Percentiles rank a stretch among this genome's conserved stretches.
Evolutionary conservation across 768 basidiomycete genomes (phyloP).

Genomic region (Kwoniella bestiolae): DNA sequence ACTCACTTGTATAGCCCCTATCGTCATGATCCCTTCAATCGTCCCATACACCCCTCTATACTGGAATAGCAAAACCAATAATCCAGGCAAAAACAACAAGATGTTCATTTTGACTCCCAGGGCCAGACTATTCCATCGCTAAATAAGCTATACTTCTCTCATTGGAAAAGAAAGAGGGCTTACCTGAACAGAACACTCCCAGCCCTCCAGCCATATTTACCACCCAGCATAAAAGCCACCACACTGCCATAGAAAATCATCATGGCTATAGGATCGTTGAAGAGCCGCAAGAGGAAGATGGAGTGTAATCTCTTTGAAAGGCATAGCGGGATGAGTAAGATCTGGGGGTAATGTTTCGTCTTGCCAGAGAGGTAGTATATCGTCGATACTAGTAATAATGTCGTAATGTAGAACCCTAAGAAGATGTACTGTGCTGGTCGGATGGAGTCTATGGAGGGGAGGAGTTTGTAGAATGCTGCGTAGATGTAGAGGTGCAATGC

Average conservation of each 20-base stretch:
- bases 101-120: constrained; percentile 95
- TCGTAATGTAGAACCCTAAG: constrained; percentile 70
- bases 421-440: constrained; percentile 77
- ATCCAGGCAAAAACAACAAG: constrained; percentile 84
- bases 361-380: constrained; percentile 64
- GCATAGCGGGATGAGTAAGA: constrained; percentile 63
- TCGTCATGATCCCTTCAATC: constrained; percentile 32
- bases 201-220: constrained; percentile 60
- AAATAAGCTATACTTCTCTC: not conserved
- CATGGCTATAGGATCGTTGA: constrained; percentile 83
- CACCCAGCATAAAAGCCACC: constrained; percentile 67
- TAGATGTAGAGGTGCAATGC: constrained; percentile 90
- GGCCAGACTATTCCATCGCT: constrained; percentile 64
- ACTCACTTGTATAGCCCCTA: constrained; percentile 49
- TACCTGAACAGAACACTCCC: constrained; percentile 70
- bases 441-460: constrained; percentile 63
- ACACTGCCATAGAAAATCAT: constrained; percentile 66
- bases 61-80: constrained; percentile 80
- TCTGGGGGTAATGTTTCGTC: constrained; percentile 61
- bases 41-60: constrained; percentile 54
- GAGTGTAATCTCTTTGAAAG: constrained; percentile 94
- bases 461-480: constrained; percentile 66
- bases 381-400: constrained; percentile 67
- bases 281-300: constrained; percentile 84
- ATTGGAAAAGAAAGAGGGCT: constrained; percentile 37